These are phyloP conservation scores for Leucoagaricus sp. DNA, from an alignment of 1,284 basidiomycete genomes.

Conservation along the genomic window DNA sequence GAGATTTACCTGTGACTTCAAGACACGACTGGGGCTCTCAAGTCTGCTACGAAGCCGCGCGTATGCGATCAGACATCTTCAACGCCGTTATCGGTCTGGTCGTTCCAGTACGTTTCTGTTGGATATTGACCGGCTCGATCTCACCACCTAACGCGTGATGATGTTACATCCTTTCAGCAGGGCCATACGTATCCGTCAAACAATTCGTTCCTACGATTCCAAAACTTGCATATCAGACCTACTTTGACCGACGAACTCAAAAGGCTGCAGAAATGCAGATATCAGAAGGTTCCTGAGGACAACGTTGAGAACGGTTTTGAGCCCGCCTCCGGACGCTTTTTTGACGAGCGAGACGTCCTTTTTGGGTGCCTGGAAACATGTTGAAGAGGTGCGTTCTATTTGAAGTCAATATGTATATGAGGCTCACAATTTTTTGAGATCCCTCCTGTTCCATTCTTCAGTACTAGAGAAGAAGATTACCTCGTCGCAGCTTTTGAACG, in stretches of 20 bases:
- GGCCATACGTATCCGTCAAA: constrained; percentile 47
- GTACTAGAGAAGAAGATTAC: constrained; percentile 62
- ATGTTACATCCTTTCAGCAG: constrained; percentile 55
- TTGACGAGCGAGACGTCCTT: constrained; percentile 49
- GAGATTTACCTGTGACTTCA: neutral
- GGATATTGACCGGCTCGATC: neutral
- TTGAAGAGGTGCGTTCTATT: constrained; percentile 37
- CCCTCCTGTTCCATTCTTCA: constrained; percentile 59
- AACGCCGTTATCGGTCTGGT: constrained; percentile 58
- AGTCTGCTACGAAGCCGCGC: constrained; percentile 65
- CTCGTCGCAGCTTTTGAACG: constrained; percentile 58
- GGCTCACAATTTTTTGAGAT: constrained; percentile 40
- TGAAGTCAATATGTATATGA: neutral
- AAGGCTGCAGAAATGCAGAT: constrained; percentile 48
- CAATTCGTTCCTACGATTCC: constrained; percentile 45
- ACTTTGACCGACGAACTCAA: constrained; percentile 52
- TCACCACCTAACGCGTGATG: neutral
- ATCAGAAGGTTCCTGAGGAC: constrained; percentile 55
- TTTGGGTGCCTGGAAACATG: constrained; percentile 49
- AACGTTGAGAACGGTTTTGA: constrained; percentile 49
- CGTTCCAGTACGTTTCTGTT: constrained; percentile 46
- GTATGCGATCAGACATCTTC: constrained; percentile 63
- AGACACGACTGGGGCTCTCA: constrained; percentile 77
- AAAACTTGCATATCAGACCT: constrained; percentile 60
- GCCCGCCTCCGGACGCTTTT: constrained; percentile 56